Evolutionary conservation across 140 eudicot genomes (phyloP), one percentile per base, ranked within the genome.

Genomic region (Bidens hawaiensis): DNA sequence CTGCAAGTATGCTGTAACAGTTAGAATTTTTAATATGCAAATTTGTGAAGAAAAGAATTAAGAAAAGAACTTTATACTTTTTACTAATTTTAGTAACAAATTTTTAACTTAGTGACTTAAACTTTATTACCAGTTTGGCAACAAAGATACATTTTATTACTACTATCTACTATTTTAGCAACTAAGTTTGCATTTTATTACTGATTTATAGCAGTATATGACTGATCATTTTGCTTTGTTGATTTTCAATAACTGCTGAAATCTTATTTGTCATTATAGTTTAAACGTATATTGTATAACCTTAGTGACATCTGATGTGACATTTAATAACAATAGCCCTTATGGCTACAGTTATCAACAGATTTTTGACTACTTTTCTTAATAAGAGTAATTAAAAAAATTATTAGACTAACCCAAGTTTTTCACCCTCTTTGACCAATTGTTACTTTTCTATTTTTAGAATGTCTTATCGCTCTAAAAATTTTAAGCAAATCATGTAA

Each of bases 1-100:
- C 99, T 93, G 84, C 62, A 75, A 10, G 54, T 58, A 10, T 43
- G 22, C 25, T 9, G 33, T 40, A 75, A 72, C 27, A 13, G 60
- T 54, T 47, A 51, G 38, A 30, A 52, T 21, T 19, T n/a, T 48
- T 3, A 54, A 72, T 6, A 46, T 40, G 38, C 65, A 71, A 46
- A 52, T 21, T 23, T 25, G 47, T 36, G 17, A 58, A 5, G 25
- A 34, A 11, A 17, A 22, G 14, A 46, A 22, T 10, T 10, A 40
- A 12, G 45, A 40, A 40, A 0, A 24, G 2, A 46, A 46, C 26
- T 8, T 18, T 10, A 19, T 48, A 48, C 14, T 5, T 19, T 47
- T 46, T 46, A 46, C 13, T 2, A 17, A 6, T 18, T 46, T 17
- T 46, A 46, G 52, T 17, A 46, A 46, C 23, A 11, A 46, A 17